Evolutionary conservation across 257 asterid species (phyloP).

Genomic region (Solanum verrucosum): DNA sequence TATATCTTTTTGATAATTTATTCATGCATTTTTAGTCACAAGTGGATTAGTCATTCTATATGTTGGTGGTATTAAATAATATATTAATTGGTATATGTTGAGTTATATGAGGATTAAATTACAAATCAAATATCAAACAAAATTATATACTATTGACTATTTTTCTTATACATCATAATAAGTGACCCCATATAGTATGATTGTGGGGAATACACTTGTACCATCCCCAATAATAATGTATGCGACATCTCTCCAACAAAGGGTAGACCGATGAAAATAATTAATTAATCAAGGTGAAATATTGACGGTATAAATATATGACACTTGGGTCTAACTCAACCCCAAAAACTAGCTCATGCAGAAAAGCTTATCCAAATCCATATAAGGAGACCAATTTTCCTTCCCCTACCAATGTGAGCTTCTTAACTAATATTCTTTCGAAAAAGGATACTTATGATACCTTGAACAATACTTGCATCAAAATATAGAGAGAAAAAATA

Average conservation of each 20-base stretch:
- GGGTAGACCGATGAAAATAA: neutral
- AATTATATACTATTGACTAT: neutral
- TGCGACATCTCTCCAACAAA: neutral
- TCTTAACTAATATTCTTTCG: neutral
- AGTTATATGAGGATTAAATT: neutral
- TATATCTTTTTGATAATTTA: neutral
- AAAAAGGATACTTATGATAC: neutral
- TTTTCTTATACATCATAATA: neutral
- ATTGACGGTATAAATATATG: neutral
- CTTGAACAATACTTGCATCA: neutral
- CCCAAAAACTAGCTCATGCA: neutral
- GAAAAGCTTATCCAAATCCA: no score
- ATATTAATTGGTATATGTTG: neutral
- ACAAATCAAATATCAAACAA: neutral
- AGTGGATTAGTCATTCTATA: neutral
- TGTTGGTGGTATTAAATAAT: neutral
- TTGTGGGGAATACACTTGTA: neutral
- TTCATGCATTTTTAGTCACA: neutral
- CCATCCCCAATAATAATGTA: neutral
- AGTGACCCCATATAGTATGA: neutral
- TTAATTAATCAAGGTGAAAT: neutral
- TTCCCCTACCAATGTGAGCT: neutral
- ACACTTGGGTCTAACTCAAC: rapidly evolving
- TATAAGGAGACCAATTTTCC: no score
- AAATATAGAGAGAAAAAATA: neutral